Evolutionary conservation across 306 rosid genomes (phyloP), one percentile per base, ranked within the genome.

Genomic region (Arachis stenosperma): DNA sequence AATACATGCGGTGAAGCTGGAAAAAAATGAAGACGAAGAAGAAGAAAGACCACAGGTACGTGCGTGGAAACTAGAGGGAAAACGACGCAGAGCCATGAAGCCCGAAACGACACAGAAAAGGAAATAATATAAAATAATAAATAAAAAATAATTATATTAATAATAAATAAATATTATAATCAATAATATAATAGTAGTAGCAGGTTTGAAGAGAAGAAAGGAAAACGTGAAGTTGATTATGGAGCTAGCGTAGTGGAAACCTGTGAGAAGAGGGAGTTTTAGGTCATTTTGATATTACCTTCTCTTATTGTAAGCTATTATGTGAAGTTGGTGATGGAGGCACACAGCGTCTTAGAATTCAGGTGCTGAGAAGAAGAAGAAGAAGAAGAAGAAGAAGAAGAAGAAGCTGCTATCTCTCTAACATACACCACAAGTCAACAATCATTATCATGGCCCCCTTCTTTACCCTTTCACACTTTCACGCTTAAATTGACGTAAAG

Each of bases 401-500:
- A 15, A 37, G 51, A 69, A 39, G 51, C 55, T 50, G 22, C 62
- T 53, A 39, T 40, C 62, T 52, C 62, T 52, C 52, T 8, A 8
- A 47, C 30, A 50, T 7, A 4, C 48, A 36, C 53, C 46, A 46
- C 22, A 69, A 6, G 62, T 29, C 37, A 36, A 47, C 61, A 48
- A 73, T 73, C 41, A 48, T 17, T 41, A 5, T 46, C 51, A 71
- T 70, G 13, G 43, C 51, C 68, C 54, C 9, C 62, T 61, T 6
- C 27, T 42, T 33, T 33, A 36, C 6, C 9, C 53, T 61, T 73
- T 61, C 37, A 33, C 37, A 33, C 8, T 42, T 5, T 42, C 30
- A 73, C 70, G 70, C 52, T 63, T 73, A 41, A 61, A 73, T 73
- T 60, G 48, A 73, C 77, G 70, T 51, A 62, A 73, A 73, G 77